Evolutionary conservation across 352 stramenopile genomes (phyloP), one percentile per base, ranked within the genome.

Genomic region (Pythium sukuiense): DNA sequence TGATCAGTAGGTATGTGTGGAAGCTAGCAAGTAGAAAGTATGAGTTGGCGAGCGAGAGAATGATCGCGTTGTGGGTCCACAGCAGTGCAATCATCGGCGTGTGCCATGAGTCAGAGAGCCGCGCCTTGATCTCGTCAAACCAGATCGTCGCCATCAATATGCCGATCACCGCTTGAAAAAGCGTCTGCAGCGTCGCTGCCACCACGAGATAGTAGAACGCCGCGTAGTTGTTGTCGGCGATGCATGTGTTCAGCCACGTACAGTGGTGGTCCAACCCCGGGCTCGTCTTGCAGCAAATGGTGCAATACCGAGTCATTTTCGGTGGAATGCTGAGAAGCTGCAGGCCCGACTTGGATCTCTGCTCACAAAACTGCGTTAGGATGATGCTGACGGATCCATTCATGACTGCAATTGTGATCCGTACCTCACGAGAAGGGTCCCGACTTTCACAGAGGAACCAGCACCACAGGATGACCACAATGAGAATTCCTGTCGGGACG

Each of bases 171-270:
- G 81, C 76, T 67, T 95, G 85, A 41, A 88, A 67, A 33, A 83
- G 30, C 0, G 80, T 87, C 69, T 92, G 73, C 12, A 81, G 66
- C 29, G 81, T 86, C 45, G 83, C 74, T 16, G 77, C 74, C 18
- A 89, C 63, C 16, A 95, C 85, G 13, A 96, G 67, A 26, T 72
- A 81, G 67, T 92, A 96, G 55, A 96, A 96, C 6, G 86, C 73
- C 55, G 89, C 85, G 69, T 95, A 95, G 67, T 95, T 93, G 61
- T 69, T 86, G 62, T 90, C 83, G 12, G 79, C 85, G 52, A 95
- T 93, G 69, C 87, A 93, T 6, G 87, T 95, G 65, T 95, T 95
- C 55, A 95, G 74, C 85, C 87, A 95, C 20, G 87, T 93, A 73
- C 87, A 95, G 67, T 95, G 87, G 64, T 95, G 87, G 52, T 95